phyloP scores from a whole-genome alignment of 2,329 filamentous ascomycete species.

The Byssoonygena ceratinophila region DNA sequence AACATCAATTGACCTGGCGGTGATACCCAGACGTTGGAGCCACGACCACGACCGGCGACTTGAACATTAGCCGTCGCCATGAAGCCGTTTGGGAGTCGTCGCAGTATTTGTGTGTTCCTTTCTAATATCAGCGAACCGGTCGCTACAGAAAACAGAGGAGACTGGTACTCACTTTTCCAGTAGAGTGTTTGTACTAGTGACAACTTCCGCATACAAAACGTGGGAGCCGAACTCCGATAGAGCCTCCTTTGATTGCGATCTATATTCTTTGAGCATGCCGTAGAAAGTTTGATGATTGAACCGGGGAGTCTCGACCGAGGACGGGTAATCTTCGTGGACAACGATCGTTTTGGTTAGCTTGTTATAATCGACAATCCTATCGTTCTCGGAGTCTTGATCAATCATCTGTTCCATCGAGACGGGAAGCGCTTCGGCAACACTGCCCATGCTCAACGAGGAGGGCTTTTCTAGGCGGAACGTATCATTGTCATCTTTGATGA shows the following conservation, averaged over 20 bases:
- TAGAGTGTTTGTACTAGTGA: slow-evolving; percentile 88
- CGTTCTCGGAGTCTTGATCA: slow-evolving; percentile 30
- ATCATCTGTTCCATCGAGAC: slow-evolving; percentile 24
- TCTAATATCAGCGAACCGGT: slow-evolving; percentile 3
- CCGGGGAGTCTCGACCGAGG: slow-evolving; percentile 62
- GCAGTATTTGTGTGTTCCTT: slow-evolving; percentile 67
- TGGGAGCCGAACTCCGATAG: slow-evolving; percentile 59
- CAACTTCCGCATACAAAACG: slow-evolving; percentile 78
- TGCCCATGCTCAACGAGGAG: slow-evolving; percentile 49
- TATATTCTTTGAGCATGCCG: slow-evolving; percentile 57
- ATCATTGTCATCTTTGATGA: slow-evolving; percentile 71
- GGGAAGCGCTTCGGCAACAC: slow-evolving; percentile 46
- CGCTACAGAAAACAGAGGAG: not conserved
- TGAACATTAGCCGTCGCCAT: slow-evolving; percentile 80
- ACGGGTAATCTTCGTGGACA: slow-evolving; percentile 60
- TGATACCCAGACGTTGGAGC: slow-evolving; percentile 88
- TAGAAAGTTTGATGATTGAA: slow-evolving; percentile 81
- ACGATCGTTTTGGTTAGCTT: slow-evolving; percentile 62
- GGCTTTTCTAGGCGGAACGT: slow-evolving; percentile 67
- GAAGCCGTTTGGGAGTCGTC: slow-evolving; percentile 71
- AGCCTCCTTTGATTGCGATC: slow-evolving; percentile 46
- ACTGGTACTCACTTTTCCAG: slow-evolving; percentile 60
- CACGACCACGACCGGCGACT: slow-evolving; percentile 75
- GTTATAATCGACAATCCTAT: slow-evolving; percentile 64
- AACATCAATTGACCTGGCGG: slow-evolving; percentile 79